Evolutionary conservation across 495 filamentous ascomycete species (phyloP), one percentile per base, ranked within the genome.

Genomic region (Lentithecium fluviatile): DNA sequence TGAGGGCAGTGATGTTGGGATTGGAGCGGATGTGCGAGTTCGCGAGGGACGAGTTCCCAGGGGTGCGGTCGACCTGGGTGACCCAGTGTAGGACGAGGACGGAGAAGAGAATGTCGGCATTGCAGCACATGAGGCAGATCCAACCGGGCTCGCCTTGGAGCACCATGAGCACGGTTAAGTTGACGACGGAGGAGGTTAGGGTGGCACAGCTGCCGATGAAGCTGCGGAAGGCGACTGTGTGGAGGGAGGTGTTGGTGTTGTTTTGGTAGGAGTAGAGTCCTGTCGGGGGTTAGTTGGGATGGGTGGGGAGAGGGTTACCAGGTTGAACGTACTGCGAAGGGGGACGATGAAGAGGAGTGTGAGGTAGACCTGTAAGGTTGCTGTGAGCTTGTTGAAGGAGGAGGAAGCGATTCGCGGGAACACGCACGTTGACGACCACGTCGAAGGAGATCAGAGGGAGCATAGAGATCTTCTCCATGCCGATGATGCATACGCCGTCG

Each of bases 51-150:
- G 29, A 4, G 25, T 20, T 26, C 21, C n/a, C 2, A 24, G 32
- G 52, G 51, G 61, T 67, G 64, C 69, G 73, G 71, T 81, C 79
- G 58, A 69, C 70, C n/a, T 75, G 75, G 7, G 79, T 81, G 49
- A 81, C 72, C 80, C 79, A 83, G 66, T 81, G 78, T 54, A 82
- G 77, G 23, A 81, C 75, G 19, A 80, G 53, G 29, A 77, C 74
- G 42, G 74, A 76, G 73, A 83, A 81, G 54, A 83, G 75, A 32
- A 82, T 78, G 56, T 83, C 80, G 49, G 75, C 75, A 64, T 82
- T 82, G 60, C 80, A 83, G 59, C 78, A 81, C 75, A 81, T 80
- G 34, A 83, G 70, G 64, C 77, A 83, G 11, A 82, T 75, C 80
- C 80, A 83, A 26, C 76, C 80, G 3, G 76, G 80, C 57, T 83